Evolutionary conservation across 306 rosid species (phyloP), one percentile per base, ranked within the genome.

Genomic region (Benincasa hispida): DNA sequence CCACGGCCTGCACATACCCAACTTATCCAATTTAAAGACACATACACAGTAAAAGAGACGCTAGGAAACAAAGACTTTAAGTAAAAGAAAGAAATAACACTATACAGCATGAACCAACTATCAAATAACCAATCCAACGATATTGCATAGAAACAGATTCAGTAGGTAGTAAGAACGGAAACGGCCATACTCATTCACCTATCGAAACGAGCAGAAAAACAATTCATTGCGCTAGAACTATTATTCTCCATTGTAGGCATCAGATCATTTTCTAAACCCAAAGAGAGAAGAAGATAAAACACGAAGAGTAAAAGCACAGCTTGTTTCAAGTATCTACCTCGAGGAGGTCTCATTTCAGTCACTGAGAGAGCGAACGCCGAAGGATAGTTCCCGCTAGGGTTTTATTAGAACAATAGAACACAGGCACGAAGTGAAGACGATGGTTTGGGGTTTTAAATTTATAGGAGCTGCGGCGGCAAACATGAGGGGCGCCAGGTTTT

Each of bases 1-100:
- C 85, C 84, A 25, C 83, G 89, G 13, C 89, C 89, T 86, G 75
- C 66, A 37, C 41, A 72, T 25, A 41, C 21, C 11, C 5, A 67
- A 83, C 54, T 22, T 37, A 70, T 3, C 35, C 21, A 24, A 8
- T 14, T 47, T 15, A 50, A 4, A 0, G 0, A 51, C 2, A 14
- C 15, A 27, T 7, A 17, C 13, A 6, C 0, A 47, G 14, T 15
- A 24, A 45, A 13, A 25, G 1, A 45, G 25, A 47, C 22, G 15
- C 18, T 65, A 4, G 15, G 25, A 34, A 50, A 50, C 55, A 48
- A 47, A 47, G 0, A 47, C 12, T 12, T 3, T 1, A 47, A 17
- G 55, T 5, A 17, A 5, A 50, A 50, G 21, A 50, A 50, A 17
- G 0, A 50, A 17, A 39, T 42, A 39, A 5, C 55, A 42, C 32